Percentiles rank a stretch among this genome's conserved stretches.
phyloP scores from a whole-genome alignment of 2,329 filamentous ascomycete genomes.

The Apiospora marii region DNA sequence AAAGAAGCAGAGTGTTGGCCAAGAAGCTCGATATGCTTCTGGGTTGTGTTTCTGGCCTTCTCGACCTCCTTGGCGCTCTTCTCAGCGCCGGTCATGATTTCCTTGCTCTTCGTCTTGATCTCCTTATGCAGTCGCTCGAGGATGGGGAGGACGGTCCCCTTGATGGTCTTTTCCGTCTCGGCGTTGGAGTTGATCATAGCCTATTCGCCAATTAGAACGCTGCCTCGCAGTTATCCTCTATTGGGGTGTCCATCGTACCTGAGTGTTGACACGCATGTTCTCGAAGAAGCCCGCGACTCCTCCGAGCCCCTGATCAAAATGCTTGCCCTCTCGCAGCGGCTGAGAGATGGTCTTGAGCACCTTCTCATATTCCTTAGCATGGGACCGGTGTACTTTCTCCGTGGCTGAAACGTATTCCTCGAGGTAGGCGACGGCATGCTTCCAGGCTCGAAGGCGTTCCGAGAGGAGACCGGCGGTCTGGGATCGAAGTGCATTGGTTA shows the following conservation, averaged over 20 bases:
- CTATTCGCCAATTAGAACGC: conserved; percentile 47
- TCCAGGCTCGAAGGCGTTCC: conserved; percentile 93
- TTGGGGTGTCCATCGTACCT: conserved; percentile 52
- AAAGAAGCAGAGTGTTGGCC: conserved; percentile 84
- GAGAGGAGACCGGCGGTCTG: conserved; percentile 82
- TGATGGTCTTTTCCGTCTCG: conserved; percentile 91
- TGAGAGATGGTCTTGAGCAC: conserved; percentile 90
- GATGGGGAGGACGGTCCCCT: conserved; percentile 83
- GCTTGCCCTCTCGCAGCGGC: conserved; percentile 86
- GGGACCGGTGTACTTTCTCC: conserved; percentile 83
- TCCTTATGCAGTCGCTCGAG: conserved; percentile 93
- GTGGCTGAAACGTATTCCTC: conserved; percentile 88
- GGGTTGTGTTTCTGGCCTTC: conserved; percentile 83
- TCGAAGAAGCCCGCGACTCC: conserved; percentile 92
- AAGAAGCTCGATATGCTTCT: conserved; percentile 95
- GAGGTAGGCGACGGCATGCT: conserved; percentile 89
- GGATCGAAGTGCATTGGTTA: conserved; percentile 23
- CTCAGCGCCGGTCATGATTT: conserved; percentile 79
- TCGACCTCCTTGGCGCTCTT: conserved; percentile 92
- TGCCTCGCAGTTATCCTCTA: background rate
- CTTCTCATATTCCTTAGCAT: conserved; percentile 95
- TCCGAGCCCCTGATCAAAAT: conserved; percentile 90
- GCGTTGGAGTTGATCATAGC: conserved; percentile 86
- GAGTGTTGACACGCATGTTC: conserved; percentile 91
- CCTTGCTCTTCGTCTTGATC: conserved; percentile 96